Percentiles rank a stretch among this genome's conserved stretches.
Conservation (phyloP, 352 stramenopile species). For the Phytophthora nicotianae region DNA sequence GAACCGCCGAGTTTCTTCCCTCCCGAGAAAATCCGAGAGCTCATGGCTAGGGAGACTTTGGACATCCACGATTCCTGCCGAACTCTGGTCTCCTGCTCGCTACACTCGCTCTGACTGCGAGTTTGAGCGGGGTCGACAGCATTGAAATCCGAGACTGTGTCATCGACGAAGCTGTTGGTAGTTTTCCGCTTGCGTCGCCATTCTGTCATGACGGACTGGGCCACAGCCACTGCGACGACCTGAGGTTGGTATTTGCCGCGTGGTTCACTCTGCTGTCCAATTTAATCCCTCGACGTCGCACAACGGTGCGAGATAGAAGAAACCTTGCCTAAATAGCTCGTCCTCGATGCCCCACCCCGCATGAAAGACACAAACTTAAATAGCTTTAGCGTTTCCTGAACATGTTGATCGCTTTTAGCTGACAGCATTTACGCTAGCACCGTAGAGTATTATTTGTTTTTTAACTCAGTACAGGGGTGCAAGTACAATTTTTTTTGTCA, state of each 20-base stretch:
- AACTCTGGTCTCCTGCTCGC: conserved; percentile 20
- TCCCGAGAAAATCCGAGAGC: conserved; percentile 58
- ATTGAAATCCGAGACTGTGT: conserved; percentile 43
- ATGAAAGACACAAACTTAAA: conserved; percentile 6
- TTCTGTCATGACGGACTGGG: conserved; percentile 39
- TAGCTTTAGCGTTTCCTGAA: conserved; percentile 6
- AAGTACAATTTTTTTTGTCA: background rate
- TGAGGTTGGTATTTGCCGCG: background rate
- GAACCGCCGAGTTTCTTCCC: conserved; percentile 53
- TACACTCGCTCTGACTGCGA: conserved; percentile 33
- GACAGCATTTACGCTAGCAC: too few species aligned
- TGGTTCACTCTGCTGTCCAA: conserved; percentile 10
- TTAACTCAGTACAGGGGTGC: too few species aligned
- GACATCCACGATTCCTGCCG: conserved; percentile 70
- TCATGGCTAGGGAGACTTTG: conserved; percentile 68
- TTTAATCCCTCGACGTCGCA: conserved; percentile 13
- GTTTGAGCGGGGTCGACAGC: conserved; percentile 22
- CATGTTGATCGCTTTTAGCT: background rate
- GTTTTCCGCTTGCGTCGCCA: conserved; percentile 44
- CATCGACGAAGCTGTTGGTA: conserved; percentile 31
- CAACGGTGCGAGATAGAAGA: conserved; percentile 11
- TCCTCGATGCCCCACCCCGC: conserved; percentile 8
- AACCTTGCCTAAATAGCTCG: conserved; percentile 3
- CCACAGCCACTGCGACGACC: conserved; percentile 5
- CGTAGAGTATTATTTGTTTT: too few species aligned